Conservation (phyloP, 257 asterid genomes). For the Coffea eugenioides region DNA sequence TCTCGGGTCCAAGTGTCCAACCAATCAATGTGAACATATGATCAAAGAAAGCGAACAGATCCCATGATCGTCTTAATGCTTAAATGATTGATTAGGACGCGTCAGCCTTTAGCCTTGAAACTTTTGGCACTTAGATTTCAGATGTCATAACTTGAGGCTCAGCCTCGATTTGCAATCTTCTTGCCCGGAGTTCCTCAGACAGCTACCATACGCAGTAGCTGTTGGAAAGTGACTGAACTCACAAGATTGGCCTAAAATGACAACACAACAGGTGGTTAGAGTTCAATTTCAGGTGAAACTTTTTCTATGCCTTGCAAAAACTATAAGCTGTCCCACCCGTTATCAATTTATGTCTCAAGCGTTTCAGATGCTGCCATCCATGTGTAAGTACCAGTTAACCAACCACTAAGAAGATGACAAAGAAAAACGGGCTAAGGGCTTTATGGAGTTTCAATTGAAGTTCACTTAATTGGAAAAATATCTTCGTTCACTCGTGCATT, state of each 20-base stretch:
- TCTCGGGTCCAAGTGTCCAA: background rate
- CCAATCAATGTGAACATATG: background rate
- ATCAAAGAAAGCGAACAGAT: slow-evolving; percentile 6
- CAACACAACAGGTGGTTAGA: background rate
- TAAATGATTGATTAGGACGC: slow-evolving; percentile 2
- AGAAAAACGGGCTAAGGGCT: slow-evolving; percentile 24
- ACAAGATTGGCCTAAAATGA: background rate
- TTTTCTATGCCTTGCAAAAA: too few species aligned
- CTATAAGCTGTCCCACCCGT: slow-evolving; percentile 20
- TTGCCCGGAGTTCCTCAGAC: slow-evolving; percentile 6
- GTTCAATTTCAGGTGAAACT: background rate
- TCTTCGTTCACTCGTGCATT: slow-evolving; percentile 20
- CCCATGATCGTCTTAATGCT: background rate
- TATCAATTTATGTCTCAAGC: slow-evolving; percentile 19
- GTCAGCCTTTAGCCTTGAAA: slow-evolving; percentile 11
- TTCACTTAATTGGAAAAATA: background rate
- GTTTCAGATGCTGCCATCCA: slow-evolving; percentile 21
- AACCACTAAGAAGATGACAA: slow-evolving; percentile 15
- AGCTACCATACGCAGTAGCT: slow-evolving; percentile 13
- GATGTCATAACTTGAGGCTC: slow-evolving; percentile 16
- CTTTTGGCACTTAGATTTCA: slow-evolving; percentile 6
- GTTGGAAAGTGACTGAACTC: slow-evolving; percentile 1
- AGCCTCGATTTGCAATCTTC: slow-evolving; percentile 18
- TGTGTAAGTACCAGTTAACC: slow-evolving; percentile 15
- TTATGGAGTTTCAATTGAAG: background rate